Percentiles rank a stretch among this genome's conserved stretches.
Conservation (phyloP, 2,329 filamentous ascomycete species). For the Diplocarpon mali region DNA sequence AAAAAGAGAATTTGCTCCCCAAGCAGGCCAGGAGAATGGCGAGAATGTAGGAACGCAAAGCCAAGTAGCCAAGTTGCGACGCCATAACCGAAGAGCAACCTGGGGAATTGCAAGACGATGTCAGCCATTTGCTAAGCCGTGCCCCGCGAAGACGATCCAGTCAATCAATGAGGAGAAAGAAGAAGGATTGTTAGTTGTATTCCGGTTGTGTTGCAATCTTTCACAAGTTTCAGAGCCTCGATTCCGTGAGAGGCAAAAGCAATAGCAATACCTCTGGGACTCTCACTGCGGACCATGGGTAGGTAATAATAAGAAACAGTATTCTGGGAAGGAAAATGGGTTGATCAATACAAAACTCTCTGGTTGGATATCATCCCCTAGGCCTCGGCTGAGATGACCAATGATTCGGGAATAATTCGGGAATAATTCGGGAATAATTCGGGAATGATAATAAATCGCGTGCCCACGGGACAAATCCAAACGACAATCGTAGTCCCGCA, state of each 20-base stretch:
- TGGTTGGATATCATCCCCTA: too few relatives aligned
- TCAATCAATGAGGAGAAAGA: too few relatives aligned
- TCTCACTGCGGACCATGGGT: slow-evolving; percentile 12
- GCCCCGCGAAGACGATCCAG: too few relatives aligned
- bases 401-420: neutral
- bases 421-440: neutral
- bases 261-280: neutral
- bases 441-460: too few relatives aligned
- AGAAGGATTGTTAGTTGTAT: too few relatives aligned
- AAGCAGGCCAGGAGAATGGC: slow-evolving; percentile 31
- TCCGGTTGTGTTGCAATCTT: too few relatives aligned
- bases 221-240: slow-evolving; percentile 23
- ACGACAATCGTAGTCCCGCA: slow-evolving; percentile 1
- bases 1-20: slow-evolving; percentile 32
- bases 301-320: too few relatives aligned
- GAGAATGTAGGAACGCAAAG: slow-evolving; percentile 37
- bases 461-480: neutral
- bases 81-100: slow-evolving; percentile 24
- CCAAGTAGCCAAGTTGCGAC: slow-evolving; percentile 32
- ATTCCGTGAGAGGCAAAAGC: slow-evolving; percentile 15
- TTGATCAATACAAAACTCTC: neutral
- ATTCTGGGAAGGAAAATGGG: neutral
- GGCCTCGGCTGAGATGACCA: too few relatives aligned
- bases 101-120: slow-evolving; percentile 5
- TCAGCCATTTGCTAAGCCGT: slow-evolving; percentile 10